A percentile compares a stretch with the other conserved stretches of the same genome.
Evolutionary conservation across 805 yeast species (phyloP).

Genomic region (Kodamaea hsintzibuensis): DNA sequence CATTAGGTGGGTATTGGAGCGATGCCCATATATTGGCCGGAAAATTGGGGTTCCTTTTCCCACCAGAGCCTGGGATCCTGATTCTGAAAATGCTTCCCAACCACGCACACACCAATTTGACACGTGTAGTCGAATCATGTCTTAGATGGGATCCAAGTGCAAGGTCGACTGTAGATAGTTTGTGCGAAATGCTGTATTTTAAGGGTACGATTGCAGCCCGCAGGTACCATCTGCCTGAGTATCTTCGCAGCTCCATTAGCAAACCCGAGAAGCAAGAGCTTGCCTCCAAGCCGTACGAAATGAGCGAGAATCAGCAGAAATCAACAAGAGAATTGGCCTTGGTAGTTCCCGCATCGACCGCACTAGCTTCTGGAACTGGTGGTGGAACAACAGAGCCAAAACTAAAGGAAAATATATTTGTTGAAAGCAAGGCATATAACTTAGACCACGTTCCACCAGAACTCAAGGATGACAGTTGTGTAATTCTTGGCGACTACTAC

Average conservation of each 20-base stretch:
- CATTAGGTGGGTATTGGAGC: slow-evolving; percentile 72
- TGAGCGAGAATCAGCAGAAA: neutral
- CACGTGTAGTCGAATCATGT: slow-evolving; percentile 47
- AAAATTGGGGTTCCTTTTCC: slow-evolving; percentile 57
- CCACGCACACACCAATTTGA: slow-evolving; percentile 43
- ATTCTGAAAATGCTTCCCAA: slow-evolving; percentile 48
- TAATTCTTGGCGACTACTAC: neutral
- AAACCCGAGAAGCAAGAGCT: neutral
- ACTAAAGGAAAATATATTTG: slow-evolving; percentile 5
- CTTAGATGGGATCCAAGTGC: slow-evolving; percentile 76
- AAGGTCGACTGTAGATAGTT: slow-evolving; percentile 52
- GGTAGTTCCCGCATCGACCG: neutral
- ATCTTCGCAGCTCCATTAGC: neutral
- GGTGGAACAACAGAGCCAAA: neutral
- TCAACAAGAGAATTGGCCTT: neutral
- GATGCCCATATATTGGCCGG: slow-evolving; percentile 56
- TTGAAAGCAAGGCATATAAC: neutral
- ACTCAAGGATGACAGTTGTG: neutral
- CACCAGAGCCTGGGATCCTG: slow-evolving; percentile 52
- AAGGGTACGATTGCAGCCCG: slow-evolving; percentile 30
- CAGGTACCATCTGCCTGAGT: neutral
- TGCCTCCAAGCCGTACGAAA: neutral
- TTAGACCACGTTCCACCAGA: slow-evolving; percentile 6
- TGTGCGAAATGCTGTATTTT: slow-evolving; percentile 58
- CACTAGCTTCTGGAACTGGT: neutral